Base-by-base conservation (phyloP, 805 yeast species). In the Hemisphaericaspora nanyangensis region DNA sequence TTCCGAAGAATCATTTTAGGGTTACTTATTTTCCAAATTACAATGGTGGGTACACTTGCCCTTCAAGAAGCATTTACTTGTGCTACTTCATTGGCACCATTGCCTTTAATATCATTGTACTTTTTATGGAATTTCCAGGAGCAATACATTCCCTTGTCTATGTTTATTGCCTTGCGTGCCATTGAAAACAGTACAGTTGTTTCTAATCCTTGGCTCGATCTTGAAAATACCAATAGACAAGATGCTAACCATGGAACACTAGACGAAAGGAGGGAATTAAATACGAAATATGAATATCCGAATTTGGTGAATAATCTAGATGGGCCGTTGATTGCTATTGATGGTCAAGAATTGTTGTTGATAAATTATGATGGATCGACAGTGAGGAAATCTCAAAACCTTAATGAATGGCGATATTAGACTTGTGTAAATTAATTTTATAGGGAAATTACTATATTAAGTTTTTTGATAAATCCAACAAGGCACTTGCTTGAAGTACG, bases 21-120 rank as follows among this genome's bases (percentile, higher is more conserved):
- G 0, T 62, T 91, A 18, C 61, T 85, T 25, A 68, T 91, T 12
- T 89, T 91, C 59, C 99, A 93, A 55, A 63, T 91, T 43, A 88
- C 96, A 10, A 89, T 90, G 86, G 88, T 91, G 0, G 98, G 98
- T 3, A 80, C 95, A 0, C 69, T 91, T 43, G 89, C 86, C 0
- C 73, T 87, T 40, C 88, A 85, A 51, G 79, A 82, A 44, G 95
- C 95, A 0, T 89, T 81, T 66, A 61, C 79, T 5, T 67, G 87
- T 31, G 88, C 96, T 0, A 66, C 82, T 36, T 72, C 78, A 46
- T 62, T 93, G 33, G 64, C 80, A 2, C 97, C 97, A 2, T 64
- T 90, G 31, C 95, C 96, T 1, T 50, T 86, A 5, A 59, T 79
- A 4, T 82, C 95, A 0, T 48, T 82, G 19, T 73, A 76, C 19